Evolutionary conservation across 2,329 filamentous ascomycete genomes (phyloP).

Genomic region (Lanzia echinophila): DNA sequence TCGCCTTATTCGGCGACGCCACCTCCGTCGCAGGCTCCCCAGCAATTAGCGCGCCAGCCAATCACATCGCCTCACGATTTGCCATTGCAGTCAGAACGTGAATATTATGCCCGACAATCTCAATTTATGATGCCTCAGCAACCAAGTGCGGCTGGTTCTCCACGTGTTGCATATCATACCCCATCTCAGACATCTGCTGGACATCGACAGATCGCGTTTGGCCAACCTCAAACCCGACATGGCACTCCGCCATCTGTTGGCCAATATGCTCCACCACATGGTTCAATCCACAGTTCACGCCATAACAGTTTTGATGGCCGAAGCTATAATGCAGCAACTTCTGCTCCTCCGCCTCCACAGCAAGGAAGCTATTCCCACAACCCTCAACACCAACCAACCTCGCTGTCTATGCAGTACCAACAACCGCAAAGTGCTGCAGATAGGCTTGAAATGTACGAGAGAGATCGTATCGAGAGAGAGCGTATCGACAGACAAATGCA

Average conservation of each 20-base stretch:
- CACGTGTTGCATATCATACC: conserved; percentile 25
- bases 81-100: conserved; percentile 24
- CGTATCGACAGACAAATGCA: neutral
- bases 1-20: conserved; percentile 30
- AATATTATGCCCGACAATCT: conserved; percentile 27
- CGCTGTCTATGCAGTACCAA: conserved; percentile 17
- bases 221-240: conserved; percentile 19
- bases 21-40: conserved; percentile 17
- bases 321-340: conserved; percentile 16
- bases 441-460: conserved; percentile 9
- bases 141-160: conserved; percentile 20
- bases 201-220: conserved; percentile 27
- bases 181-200: conserved; percentile 19
- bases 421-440: conserved; percentile 17
- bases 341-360: conserved; percentile 20
- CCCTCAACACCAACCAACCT: conserved; percentile 15
- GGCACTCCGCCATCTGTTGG: conserved; percentile 25
- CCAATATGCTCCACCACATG: conserved; percentile 19
- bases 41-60: conserved; percentile 18
- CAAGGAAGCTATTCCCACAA: conserved; percentile 19
- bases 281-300: conserved; percentile 23
- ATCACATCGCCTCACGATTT: conserved; percentile 26
- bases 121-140: conserved; percentile 26
- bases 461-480: neutral
- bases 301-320: conserved; percentile 28